Evolutionary conservation across 805 yeast species (phyloP).

Genomic region (Wickerhamiella dianesei): DNA sequence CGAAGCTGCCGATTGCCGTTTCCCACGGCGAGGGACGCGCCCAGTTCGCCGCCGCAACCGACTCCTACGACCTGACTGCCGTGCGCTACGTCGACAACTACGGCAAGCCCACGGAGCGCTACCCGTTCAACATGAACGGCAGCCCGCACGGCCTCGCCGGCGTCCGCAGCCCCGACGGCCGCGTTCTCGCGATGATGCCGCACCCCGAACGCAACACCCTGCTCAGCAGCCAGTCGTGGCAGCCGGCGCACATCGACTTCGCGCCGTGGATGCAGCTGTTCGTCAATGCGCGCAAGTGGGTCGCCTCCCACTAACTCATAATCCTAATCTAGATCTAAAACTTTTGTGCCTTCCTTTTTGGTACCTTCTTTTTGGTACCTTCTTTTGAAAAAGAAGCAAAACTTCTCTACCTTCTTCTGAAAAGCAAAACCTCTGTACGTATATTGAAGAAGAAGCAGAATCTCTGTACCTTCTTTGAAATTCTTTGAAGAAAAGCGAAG

Average conservation of each 20-base stretch:
- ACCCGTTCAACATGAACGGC: slow-evolving; percentile 95
- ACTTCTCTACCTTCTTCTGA: no score
- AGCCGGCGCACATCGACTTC: slow-evolving; percentile 40
- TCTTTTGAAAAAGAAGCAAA: no score
- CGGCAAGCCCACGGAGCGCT: slow-evolving; percentile 67
- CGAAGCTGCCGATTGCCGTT: slow-evolving; percentile 87
- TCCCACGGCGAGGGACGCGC: slow-evolving; percentile 99
- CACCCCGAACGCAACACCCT: slow-evolving; percentile 94
- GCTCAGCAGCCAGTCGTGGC: slow-evolving; percentile 81
- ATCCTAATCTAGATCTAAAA: no score
- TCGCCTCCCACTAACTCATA: slow-evolving; percentile 21
- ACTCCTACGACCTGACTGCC: slow-evolving; percentile 47
- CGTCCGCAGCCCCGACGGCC: slow-evolving; percentile 75
- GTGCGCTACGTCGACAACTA: slow-evolving; percentile 83
- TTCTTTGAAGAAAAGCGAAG: no score
- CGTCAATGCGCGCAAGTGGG: slow-evolving; percentile 91
- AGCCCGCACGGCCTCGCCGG: slow-evolving; percentile 90
- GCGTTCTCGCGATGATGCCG: slow-evolving; percentile 98
- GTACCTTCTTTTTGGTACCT: no score
- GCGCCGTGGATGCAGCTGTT: slow-evolving; percentile 89
- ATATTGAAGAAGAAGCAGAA: no score
- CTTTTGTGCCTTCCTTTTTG: no score
- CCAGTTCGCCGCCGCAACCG: slow-evolving; percentile 38
- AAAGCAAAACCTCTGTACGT: no score
- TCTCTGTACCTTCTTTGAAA: no score